Conservation (phyloP, 306 rosid species). For the Glycine soja region DNA sequence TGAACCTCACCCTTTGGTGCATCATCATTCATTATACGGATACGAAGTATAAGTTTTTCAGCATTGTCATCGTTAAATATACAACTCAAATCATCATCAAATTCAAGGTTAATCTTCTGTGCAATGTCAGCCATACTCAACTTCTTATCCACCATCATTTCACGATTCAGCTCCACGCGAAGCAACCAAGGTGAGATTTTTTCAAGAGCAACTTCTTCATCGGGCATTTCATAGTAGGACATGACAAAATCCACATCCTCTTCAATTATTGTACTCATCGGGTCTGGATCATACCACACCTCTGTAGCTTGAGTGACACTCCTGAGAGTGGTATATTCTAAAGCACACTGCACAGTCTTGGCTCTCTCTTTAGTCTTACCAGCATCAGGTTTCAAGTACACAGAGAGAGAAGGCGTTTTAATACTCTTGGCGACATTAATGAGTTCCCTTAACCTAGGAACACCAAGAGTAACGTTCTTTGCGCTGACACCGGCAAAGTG, state of each 20-base stretch:
- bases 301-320: conserved; percentile 99
- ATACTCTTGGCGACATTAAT: conserved; percentile 96
- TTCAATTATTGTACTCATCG: conserved; percentile 87
- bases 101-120: conserved; percentile 92
- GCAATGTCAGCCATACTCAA: conserved; percentile 99
- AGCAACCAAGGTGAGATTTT: conserved; percentile 99
- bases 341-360: conserved; percentile 95
- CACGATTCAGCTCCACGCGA: conserved; percentile 93
- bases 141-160: conserved; percentile 99
- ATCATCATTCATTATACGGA: conserved; percentile 96
- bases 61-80: conserved; percentile 98
- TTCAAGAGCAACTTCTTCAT: conserved; percentile 90
- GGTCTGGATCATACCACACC: conserved; percentile 98
- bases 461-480: conserved; percentile 97
- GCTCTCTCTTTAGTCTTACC: conserved; percentile 91
- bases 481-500: conserved; percentile 99
- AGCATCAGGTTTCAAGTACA: conserved; percentile 81
- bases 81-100: conserved; percentile 90
- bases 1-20: conserved; percentile 88
- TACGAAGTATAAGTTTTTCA: conserved; percentile 89
- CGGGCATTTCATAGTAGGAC: conserved; percentile 97
- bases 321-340: conserved; percentile 94
- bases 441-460: conserved; percentile 96
- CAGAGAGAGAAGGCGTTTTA: conserved; percentile 94
- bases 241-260: conserved; percentile 94